phyloP scores from a whole-genome alignment of 768 basidiomycete genomes.

The Trametes cinnabarina region DNA sequence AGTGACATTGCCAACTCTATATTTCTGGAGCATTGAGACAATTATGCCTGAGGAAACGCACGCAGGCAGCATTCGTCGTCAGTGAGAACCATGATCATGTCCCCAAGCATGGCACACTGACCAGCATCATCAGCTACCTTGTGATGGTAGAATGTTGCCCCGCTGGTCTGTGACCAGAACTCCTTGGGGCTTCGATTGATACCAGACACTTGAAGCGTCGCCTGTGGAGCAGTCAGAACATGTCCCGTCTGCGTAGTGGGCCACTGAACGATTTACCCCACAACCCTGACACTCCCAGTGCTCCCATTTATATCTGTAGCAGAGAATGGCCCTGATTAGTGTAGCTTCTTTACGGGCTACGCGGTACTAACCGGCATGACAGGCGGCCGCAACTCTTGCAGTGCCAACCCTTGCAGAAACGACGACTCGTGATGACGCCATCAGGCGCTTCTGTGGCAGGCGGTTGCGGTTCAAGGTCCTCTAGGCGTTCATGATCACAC shows the following conservation, averaged over 20 bases:
- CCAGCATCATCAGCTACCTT: constrained; percentile 19
- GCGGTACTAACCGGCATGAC: constrained; percentile 58
- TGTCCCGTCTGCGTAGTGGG: too few relatives aligned
- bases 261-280: too few relatives aligned
- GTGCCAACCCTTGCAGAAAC: constrained; percentile 66
- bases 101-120: not conserved
- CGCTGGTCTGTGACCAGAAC: constrained; percentile 34
- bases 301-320: constrained; percentile 66
- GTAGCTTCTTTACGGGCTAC: not conserved
- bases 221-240: constrained; percentile 5
- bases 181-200: constrained; percentile 33
- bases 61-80: too few relatives aligned
- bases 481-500: constrained; percentile 34
- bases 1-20: constrained; percentile 22
- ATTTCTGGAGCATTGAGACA: not conserved
- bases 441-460: constrained; percentile 23
- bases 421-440: constrained; percentile 50
- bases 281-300: constrained; percentile 68
- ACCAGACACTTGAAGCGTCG: constrained; percentile 20
- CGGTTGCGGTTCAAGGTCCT: constrained; percentile 40
- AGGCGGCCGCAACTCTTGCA: constrained; percentile 68
- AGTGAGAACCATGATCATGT: too few relatives aligned
- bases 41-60: constrained; percentile 21
- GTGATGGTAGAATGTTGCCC: constrained; percentile 8
- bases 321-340: not conserved